phyloP scores from a whole-genome alignment of 768 basidiomycete genomes.

The Boletus pseudo-olivaceus region DNA sequence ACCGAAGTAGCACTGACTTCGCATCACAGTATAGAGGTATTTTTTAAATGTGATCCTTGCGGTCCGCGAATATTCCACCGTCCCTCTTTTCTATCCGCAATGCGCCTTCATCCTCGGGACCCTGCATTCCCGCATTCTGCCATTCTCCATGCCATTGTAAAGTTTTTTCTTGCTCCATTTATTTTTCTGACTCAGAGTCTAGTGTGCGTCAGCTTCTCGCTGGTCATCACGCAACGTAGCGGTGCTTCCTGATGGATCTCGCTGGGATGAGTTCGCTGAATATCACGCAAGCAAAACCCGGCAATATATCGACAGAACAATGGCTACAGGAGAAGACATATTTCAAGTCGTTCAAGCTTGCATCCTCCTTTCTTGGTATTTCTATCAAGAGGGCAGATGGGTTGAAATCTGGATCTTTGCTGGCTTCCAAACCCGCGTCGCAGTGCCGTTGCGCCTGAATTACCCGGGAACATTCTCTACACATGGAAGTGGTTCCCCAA shows the following conservation, averaged over 20 bases:
- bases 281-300: constrained; percentile 86
- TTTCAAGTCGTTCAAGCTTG: constrained; percentile 87
- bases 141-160: constrained; percentile 86
- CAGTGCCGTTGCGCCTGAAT: constrained; percentile 77
- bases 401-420: constrained; percentile 92
- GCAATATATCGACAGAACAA: constrained; percentile 82
- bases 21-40: constrained; percentile 67
- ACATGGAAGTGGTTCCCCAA: constrained; percentile 63
- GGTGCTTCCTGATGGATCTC: constrained; percentile 67
- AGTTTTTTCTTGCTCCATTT: constrained; percentile 15
- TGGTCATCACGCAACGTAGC: constrained; percentile 73
- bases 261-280: constrained; percentile 83
- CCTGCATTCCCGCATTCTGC: constrained; percentile 86
- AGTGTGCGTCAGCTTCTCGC: constrained; percentile 83
- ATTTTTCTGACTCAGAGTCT: constrained; percentile 9
- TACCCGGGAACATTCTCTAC: constrained; percentile 81
- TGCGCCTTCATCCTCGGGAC: constrained; percentile 77
- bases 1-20: constrained; percentile 9
- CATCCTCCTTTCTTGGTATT: constrained; percentile 84
- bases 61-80: constrained; percentile 81
- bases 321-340: constrained; percentile 86
- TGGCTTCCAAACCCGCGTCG: constrained; percentile 78
- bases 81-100: constrained; percentile 72
- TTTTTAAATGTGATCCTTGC: constrained; percentile 87
- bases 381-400: constrained; percentile 86